Percentiles rank a stretch among this genome's conserved stretches.
Conservation (phyloP, 2,329 filamentous ascomycete genomes). For the Calonectria pseudoreteaudii region DNA sequence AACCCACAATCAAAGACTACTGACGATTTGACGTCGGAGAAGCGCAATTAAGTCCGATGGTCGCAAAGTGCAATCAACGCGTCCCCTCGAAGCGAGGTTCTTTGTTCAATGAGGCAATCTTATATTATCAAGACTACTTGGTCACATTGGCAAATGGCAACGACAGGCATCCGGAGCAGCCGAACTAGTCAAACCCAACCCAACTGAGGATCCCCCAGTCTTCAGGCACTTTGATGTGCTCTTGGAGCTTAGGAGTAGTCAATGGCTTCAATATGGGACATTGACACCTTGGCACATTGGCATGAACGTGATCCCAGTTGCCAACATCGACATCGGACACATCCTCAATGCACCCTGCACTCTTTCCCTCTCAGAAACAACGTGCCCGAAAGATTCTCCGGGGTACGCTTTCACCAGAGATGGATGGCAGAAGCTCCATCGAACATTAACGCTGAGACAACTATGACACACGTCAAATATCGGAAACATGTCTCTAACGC, state of each 20-base stretch:
- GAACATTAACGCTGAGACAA: neutral
- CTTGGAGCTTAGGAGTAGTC: conserved; percentile 1
- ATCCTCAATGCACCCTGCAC: conserved; percentile 11
- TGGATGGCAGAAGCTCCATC: neutral
- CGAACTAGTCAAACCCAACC: conserved; percentile 1
- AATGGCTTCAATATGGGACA: conserved; percentile 2
- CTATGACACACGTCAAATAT: neutral
- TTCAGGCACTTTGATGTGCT: conserved; percentile 10
- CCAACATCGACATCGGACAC: conserved; percentile 15
- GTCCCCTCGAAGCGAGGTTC: neutral
- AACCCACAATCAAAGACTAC: neutral
- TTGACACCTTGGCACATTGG: neutral
- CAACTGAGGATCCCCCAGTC: neutral
- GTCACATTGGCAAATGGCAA: too few species aligned
- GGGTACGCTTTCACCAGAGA: neutral
- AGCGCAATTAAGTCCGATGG: neutral
- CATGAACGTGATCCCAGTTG: neutral
- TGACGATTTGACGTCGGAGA: neutral
- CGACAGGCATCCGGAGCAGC: conserved; percentile 11
- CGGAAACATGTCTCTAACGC: neutral
- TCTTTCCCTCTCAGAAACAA: neutral
- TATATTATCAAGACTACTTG: neutral
- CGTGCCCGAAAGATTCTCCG: neutral
- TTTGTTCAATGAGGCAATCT: neutral
- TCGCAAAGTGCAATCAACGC: neutral